Percentiles rank a stretch among this genome's conserved stretches.
These are phyloP conservation scores for Trichoderma hamatum DNA, from an alignment of 2,329 filamentous ascomycete species.

Conservation along the genomic window DNA sequence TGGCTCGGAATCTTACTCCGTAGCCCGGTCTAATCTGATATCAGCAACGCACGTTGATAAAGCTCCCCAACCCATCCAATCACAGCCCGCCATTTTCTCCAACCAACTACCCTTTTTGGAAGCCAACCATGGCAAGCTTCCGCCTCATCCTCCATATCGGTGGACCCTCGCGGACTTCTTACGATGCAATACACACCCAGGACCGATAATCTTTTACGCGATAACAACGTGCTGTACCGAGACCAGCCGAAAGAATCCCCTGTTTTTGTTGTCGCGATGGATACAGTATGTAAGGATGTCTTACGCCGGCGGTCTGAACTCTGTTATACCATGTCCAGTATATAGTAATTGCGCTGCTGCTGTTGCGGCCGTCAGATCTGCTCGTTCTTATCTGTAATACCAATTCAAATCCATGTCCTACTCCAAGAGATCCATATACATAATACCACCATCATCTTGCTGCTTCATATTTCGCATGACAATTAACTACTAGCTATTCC, in stretches of 20 bases:
- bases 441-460: neutral
- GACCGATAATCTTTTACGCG: neutral
- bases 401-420: neutral
- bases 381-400: neutral
- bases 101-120: constrained; percentile 5
- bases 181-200: neutral
- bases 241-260: neutral
- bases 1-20: neutral
- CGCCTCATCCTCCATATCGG: neutral
- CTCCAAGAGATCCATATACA: neutral
- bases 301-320: neutral
- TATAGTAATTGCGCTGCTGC: neutral
- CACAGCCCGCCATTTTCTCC: neutral
- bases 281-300: neutral
- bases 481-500: neutral
- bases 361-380: neutral
- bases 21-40: neutral
- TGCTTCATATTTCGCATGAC: neutral
- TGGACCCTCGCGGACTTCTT: neutral
- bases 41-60: neutral
- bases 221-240: neutral
- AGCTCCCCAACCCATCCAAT: neutral
- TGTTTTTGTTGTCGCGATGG: neutral
- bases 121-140: neutral
- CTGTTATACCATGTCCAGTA: neutral